Conservation (phyloP, 805 yeast species). For the Candida succiphila region DNA sequence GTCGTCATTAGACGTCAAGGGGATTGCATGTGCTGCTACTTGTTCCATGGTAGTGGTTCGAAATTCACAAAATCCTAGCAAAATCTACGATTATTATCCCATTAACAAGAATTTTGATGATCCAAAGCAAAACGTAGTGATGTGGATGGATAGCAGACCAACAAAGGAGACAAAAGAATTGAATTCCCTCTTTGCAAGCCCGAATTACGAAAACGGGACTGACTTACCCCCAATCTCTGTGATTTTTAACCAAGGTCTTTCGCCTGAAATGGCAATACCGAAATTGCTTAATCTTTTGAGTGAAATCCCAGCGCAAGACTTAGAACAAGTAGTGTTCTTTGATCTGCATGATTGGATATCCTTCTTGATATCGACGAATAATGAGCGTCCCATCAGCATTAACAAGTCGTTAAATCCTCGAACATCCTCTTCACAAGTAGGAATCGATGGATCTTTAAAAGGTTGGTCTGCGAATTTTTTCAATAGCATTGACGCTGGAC, state of each 20-base stretch:
- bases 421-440: conserved; percentile 13
- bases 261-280: conserved; percentile 52
- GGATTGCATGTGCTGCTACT: conserved; percentile 41
- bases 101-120: conserved; percentile 10
- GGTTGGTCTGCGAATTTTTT: conserved; percentile 36
- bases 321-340: conserved; percentile 25
- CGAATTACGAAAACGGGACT: too few species aligned
- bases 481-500: conserved; percentile 9
- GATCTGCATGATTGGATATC: conserved; percentile 42
- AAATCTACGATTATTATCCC: neutral
- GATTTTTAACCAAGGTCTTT: too few species aligned
- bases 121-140: conserved; percentile 29
- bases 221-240: too few species aligned
- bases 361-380: conserved; percentile 13
- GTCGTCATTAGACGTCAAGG: conserved; percentile 6
- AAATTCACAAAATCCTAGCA: conserved; percentile 1
- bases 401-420: neutral
- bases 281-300: conserved; percentile 33
- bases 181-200: too few species aligned
- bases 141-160: conserved; percentile 54
- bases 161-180: conserved; percentile 21
- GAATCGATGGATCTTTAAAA: conserved; percentile 47
- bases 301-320: conserved; percentile 9
- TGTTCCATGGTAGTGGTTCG: conserved; percentile 45
- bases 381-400: too few species aligned